Conservation (phyloP, 352 stramenopile genomes). For the Thalassiosira exigua region DNA sequence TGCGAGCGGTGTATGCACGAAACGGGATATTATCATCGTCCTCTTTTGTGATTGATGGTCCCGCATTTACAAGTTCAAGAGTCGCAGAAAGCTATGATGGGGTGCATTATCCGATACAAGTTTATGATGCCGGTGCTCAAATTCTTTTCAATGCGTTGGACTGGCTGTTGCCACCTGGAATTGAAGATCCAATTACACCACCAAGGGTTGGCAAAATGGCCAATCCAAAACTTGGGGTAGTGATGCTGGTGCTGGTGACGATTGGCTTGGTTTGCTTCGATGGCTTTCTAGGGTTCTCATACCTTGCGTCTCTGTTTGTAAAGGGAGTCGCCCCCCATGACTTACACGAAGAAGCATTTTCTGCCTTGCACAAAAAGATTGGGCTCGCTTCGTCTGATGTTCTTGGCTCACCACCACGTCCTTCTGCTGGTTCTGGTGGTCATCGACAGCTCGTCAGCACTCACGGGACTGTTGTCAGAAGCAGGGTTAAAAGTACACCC, state of each 20-base stretch:
- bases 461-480: no score
- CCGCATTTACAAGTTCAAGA: conserved; percentile 44
- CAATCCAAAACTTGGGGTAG: conserved; percentile 57
- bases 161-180: conserved; percentile 29
- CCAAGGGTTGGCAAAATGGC: conserved; percentile 13
- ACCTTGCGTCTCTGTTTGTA: conserved; percentile 40
- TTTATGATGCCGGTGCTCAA: conserved; percentile 63
- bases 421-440: no score
- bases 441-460: no score
- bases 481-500: no score
- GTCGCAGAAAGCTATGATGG: conserved; percentile 65
- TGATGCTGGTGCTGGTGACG: conserved; percentile 50
- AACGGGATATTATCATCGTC: conserved; percentile 33
- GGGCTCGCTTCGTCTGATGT: no score
- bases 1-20: conserved; percentile 45
- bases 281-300: conserved; percentile 45
- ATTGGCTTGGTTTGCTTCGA: conserved; percentile 66
- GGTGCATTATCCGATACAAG: conserved; percentile 51
- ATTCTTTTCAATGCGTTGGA: conserved; percentile 63
- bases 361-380: no score
- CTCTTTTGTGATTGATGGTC: conserved; percentile 60
- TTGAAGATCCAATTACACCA: neutral
- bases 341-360: conserved; percentile 64
- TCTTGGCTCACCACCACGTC: no score
- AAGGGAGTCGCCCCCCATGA: conserved; percentile 28